Evolutionary conservation across 2,329 filamentous ascomycete species (phyloP), one percentile per base, ranked within the genome.

Genomic region (Hymenoscyphus fructigenus): DNA sequence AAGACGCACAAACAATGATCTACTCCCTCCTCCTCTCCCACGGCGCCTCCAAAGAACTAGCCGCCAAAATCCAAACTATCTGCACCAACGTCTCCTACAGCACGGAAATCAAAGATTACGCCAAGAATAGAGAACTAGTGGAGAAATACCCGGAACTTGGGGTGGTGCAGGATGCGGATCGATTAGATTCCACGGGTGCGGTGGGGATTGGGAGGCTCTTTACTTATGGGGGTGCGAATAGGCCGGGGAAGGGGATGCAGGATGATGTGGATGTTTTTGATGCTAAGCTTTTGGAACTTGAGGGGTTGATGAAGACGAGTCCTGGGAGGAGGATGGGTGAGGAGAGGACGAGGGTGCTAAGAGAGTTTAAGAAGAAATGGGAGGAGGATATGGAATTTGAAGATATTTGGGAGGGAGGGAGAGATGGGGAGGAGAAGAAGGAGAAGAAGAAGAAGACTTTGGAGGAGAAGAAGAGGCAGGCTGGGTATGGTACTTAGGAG

Each of bases 111-210:
- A 85, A 84, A 71, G 82, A 93, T 72, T n/a, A 26, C 10, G 59
- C 17, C 26, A 87, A 88, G 0, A 28, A 26, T 20, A 77, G 77
- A n/a, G 77, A 79, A 1, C 80, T 93, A n/a, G 80, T 96, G n/a
- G 75, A 75, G 5, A 74, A 78, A 34, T 81, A 91, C 75, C 91
- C 91, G 0, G 92, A 95, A 76, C 80, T 95, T 38, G 92, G 86
- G 0, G 85, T 96, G 58, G 92, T 97, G 36, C 93, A 97, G 78
- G 94, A 97, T 77, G 93, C 93, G 3, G 94, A 97, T 79, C 84
- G 93, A 6, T 81, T 98, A n/a, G 94, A 98, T 78, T 91, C 93
- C 3, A 88, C 97, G 59, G 94, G 93, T 0, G 92, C 91, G 0
- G 85, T 97, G 32, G 94, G 94, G 0, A 87, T 97, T 60, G 93